Base-by-base conservation (phyloP, 805 yeast genomes). In the Ogataea populi-albae region DNA sequence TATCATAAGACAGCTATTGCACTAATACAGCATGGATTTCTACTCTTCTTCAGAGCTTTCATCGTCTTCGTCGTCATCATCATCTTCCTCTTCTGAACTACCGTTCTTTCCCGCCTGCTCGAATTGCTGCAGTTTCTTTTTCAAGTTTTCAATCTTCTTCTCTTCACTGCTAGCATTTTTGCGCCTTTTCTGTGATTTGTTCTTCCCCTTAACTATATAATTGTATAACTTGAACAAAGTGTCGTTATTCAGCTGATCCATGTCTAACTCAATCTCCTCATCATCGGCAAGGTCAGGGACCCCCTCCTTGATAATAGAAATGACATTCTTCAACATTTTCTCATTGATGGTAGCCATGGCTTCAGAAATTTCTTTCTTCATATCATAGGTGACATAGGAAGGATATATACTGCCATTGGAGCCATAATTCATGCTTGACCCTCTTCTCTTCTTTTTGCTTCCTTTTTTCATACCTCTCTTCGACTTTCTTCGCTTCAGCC, bases 251-350 rank as follows among this genome's bases (percentile, higher is more conserved):
- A 93, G 72, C 62, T 83, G 83, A 58, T 93, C 97, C 80, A 93
- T 84, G 62, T 93, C 98, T 41, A 93, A 73, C 68, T 93, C 98
- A 43, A 93, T 93, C 66, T 93, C 98, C 39, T 91, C 98, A 51
- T 87, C 91, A 50, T 74, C 79, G 40, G 71, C 74, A 49, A 74
- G 69, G 42, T 76, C 84, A 4, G 80, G 79, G 73, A 81, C 69
- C 34, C 80, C 71, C 59, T 85, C 93, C 54, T 83, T 83, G 47
- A 93, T 87, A 44, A 93, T 87, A 34, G 83, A 77, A 43, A 91
- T 73, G 22, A 88, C 95, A 41, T 84, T 82, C 49, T 81, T 85
- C 50, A 91, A 67, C 65, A 86, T 86, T 61, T 81, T 78, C 47
- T 88, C 94, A 28, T 87, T 75, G 33, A 73, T 57, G 40, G 78